phyloP scores from a whole-genome alignment of 1,284 basidiomycete species.

The Irpex lacteus region DNA sequence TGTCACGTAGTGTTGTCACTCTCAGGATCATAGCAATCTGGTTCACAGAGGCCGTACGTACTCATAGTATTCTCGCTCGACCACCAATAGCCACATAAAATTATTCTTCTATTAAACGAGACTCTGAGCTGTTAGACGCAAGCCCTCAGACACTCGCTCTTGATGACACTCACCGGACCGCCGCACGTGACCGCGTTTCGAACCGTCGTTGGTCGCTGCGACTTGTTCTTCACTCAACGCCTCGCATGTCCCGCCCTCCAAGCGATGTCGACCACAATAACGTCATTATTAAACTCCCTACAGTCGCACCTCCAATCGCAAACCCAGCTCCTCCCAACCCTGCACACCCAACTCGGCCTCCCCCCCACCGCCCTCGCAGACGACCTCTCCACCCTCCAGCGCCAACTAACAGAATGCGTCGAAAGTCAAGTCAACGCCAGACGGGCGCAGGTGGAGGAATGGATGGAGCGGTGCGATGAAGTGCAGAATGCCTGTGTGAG shows the following conservation, averaged over 20 bases:
- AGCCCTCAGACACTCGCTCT: no score
- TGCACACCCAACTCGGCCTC: constrained; percentile 69
- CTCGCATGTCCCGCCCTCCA: not conserved
- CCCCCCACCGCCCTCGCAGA: constrained; percentile 72
- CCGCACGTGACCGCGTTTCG: not conserved
- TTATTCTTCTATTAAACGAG: no score
- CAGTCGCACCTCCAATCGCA: constrained; percentile 75
- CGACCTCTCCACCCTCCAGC: constrained; percentile 63
- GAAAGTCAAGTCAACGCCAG: constrained; percentile 66
- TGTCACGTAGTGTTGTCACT: no score
- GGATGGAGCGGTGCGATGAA: constrained; percentile 60
- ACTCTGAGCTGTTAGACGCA: no score
- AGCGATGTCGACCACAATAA: constrained; percentile 33
- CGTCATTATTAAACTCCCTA: constrained; percentile 67
- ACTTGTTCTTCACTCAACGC: not conserved
- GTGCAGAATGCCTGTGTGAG: constrained; percentile 63
- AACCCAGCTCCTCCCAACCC: constrained; percentile 69
- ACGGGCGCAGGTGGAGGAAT: constrained; percentile 66
- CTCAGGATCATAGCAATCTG: no score
- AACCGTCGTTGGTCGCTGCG: not conserved
- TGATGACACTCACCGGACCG: no score
- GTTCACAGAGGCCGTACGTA: no score
- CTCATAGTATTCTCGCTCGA: no score
- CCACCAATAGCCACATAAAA: no score
- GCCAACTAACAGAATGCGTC: constrained; percentile 65